A percentile compares a stretch with the other conserved stretches of the same genome.
These are phyloP conservation scores for Bocquillonia castaneifolia DNA, from an alignment of 441 rosid genomes.

Conservation along the genomic window DNA sequence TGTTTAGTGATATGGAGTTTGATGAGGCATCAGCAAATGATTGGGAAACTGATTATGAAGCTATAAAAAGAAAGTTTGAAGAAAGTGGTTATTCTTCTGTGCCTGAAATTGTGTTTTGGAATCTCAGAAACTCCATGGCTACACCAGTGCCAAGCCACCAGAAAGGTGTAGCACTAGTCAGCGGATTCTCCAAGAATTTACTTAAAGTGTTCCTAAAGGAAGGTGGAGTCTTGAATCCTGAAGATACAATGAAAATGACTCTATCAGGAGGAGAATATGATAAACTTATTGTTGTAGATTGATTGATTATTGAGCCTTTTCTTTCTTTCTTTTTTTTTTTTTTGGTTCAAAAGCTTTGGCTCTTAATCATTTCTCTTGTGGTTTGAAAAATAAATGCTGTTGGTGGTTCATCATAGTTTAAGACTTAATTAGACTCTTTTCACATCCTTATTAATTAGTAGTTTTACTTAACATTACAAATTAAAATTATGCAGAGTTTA, in stretches of 20 bases:
- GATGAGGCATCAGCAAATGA: constrained; percentile 30
- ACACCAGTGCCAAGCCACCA: constrained; percentile 39
- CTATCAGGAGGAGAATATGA: too few species aligned
- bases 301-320: too few species aligned
- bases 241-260: constrained; percentile 29
- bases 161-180: constrained; percentile 42
- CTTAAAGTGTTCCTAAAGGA: constrained; percentile 37
- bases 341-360: too few species aligned
- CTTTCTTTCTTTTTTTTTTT: too few species aligned
- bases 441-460: too few species aligned
- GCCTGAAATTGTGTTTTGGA: constrained; percentile 58
- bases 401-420: too few species aligned
- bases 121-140: constrained; percentile 41
- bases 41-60: constrained; percentile 45
- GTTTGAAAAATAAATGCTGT: too few species aligned
- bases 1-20: constrained; percentile 34
- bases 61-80: constrained; percentile 31
- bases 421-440: too few species aligned
- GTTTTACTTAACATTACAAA: too few species aligned
- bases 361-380: too few species aligned
- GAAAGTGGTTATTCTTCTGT: constrained; percentile 34
- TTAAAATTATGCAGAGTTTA: too few species aligned
- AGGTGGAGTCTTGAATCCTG: constrained; percentile 31
- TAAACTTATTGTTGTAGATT: too few species aligned
- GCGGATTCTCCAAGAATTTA: constrained; percentile 49